Percentiles rank a stretch among this genome's conserved stretches.
Conservation (phyloP, 83 land plant species). For the Thuja plicata region DNA sequence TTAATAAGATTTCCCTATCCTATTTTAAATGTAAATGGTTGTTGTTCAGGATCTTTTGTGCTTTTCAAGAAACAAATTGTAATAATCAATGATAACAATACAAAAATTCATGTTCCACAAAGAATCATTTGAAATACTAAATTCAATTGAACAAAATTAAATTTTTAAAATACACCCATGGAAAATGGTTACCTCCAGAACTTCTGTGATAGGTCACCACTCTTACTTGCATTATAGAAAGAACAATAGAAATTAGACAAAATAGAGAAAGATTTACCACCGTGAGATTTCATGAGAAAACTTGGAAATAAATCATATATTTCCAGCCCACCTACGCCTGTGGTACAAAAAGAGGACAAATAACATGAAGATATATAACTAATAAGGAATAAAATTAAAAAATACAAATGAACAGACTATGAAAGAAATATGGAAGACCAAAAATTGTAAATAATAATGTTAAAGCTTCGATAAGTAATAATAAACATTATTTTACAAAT, state of each 20-base stretch:
- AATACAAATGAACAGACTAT: no score
- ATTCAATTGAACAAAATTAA: background rate
- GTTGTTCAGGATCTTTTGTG: conserved; percentile 76
- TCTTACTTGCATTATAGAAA: conserved; percentile 47
- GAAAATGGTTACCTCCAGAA: conserved; percentile 61
- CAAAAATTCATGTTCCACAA: background rate
- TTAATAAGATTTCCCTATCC: conserved; percentile 67
- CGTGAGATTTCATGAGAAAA: no score
- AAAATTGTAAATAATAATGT: no score
- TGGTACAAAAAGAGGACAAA: no score
- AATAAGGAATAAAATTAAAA: no score
- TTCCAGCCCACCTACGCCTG: no score
- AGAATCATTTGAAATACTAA: background rate
- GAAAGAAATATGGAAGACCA: no score
- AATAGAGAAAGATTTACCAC: background rate
- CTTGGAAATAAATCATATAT: no score
- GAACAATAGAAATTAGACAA: background rate
- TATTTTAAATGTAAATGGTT: conserved; percentile 61
- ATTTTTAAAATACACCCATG: background rate
- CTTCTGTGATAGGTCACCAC: conserved; percentile 60
- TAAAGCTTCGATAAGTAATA: no score
- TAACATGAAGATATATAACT: no score
- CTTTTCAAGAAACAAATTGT: conserved; percentile 26
- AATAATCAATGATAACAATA: conserved; percentile 4
- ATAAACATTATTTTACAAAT: no score